phyloP scores from a whole-genome alignment of 2,329 filamentous ascomycete species.

The Acarospora socialis region DNA sequence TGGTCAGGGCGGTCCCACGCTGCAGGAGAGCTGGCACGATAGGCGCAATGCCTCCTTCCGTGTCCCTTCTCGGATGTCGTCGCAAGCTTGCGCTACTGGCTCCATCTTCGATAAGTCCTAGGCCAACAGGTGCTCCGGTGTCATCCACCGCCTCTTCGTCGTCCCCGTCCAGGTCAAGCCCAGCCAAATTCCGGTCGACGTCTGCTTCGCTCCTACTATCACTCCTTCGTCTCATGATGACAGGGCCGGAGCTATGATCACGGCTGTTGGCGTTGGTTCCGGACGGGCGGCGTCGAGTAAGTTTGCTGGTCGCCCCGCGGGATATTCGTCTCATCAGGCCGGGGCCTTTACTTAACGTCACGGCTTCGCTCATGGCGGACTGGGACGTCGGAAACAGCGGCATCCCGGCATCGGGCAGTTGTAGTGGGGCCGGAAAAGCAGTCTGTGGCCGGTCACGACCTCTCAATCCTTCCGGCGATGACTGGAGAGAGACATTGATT shows the following conservation, averaged over 20 bases:
- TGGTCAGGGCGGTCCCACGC: slow-evolving; percentile 62
- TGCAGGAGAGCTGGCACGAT: slow-evolving; percentile 64
- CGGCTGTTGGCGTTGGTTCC: slow-evolving; percentile 63
- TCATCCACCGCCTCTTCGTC: slow-evolving; percentile 33
- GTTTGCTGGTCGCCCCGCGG: slow-evolving; percentile 59
- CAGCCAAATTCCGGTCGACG: slow-evolving; percentile 32
- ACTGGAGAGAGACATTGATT: slow-evolving; percentile 49
- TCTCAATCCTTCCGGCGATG: slow-evolving; percentile 49
- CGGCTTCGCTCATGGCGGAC: slow-evolving; percentile 49
- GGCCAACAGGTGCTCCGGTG: too few relatives aligned
- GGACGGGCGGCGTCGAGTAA: slow-evolving; percentile 57
- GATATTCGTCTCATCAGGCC: slow-evolving; percentile 74
- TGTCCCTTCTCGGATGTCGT: slow-evolving; percentile 19
- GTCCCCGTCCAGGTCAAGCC: slow-evolving; percentile 27
- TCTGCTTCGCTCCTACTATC: slow-evolving; percentile 68
- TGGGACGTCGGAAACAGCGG: slow-evolving; percentile 28
- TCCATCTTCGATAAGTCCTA: slow-evolving; percentile 5
- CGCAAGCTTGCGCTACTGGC: slow-evolving; percentile 3
- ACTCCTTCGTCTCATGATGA: slow-evolving; percentile 73
- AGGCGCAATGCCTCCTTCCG: slow-evolving; percentile 37
- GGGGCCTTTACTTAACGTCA: slow-evolving; percentile 43
- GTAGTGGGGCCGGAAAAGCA: slow-evolving; percentile 41
- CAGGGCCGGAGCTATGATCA: slow-evolving; percentile 78
- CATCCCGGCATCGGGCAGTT: slow-evolving; percentile 60
- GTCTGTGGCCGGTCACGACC: slow-evolving; percentile 41